Evolutionary conservation across 257 asterid species (phyloP).

Genomic region (Fraxinus americana): DNA sequence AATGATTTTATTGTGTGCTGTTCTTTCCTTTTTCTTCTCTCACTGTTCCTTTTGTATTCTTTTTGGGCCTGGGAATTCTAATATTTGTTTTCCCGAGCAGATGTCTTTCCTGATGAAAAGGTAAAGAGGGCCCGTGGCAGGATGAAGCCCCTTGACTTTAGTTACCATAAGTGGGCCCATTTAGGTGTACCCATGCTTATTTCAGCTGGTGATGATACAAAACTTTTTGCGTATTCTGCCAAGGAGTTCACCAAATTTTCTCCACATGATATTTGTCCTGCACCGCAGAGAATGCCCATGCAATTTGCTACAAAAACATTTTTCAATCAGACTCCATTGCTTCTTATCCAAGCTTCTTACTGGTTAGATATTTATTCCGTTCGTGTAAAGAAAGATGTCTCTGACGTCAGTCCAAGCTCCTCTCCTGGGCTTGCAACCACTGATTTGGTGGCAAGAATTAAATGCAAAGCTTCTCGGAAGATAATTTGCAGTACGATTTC

Average conservation of each 20-base stretch:
- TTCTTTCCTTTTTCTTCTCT: neutral
- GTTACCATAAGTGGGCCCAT: constrained; percentile 96
- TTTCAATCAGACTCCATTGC: constrained; percentile 42
- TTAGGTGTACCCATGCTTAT: constrained; percentile 97
- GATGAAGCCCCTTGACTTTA: constrained; percentile 57
- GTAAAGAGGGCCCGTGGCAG: constrained; percentile 53
- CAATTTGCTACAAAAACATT: constrained; percentile 44
- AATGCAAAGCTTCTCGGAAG: constrained; percentile 75
- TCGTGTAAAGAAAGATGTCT: constrained; percentile 44
- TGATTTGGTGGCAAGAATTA: constrained; percentile 72
- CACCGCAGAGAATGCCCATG: constrained; percentile 57
- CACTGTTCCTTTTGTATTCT: neutral
- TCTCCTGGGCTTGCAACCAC: constrained; percentile 59
- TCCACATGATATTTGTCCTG: constrained; percentile 73
- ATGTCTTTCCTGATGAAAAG: constrained; percentile 58
- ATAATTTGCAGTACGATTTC: constrained; percentile 90
- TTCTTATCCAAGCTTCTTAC: constrained; percentile 62
- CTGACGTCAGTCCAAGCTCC: constrained; percentile 52
- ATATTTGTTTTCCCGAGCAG: constrained; percentile 34
- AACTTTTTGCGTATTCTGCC: constrained; percentile 62
- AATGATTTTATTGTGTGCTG: neutral
- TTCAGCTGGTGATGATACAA: constrained; percentile 87
- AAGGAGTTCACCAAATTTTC: constrained; percentile 61
- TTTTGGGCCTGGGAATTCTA: neutral
- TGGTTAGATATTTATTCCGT: constrained; percentile 63